A percentile compares a stretch with the other conserved stretches of the same genome.
Conservation (phyloP, 2,329 filamentous ascomycete species). For the Arthroderma sp. region DNA sequence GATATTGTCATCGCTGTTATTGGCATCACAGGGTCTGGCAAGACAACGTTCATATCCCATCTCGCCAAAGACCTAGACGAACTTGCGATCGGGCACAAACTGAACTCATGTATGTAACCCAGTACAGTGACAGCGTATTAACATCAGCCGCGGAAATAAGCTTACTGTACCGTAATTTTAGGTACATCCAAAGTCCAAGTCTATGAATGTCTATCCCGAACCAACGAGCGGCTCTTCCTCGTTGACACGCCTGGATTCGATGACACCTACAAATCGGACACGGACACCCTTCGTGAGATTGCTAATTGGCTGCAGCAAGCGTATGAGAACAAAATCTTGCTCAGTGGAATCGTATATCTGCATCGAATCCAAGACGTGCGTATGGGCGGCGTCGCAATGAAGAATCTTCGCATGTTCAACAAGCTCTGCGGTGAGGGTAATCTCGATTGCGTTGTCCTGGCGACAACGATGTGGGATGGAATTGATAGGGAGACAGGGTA, state of each 20-base stretch:
- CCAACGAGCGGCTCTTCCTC: slow-evolving; percentile 8
- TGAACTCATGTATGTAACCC: not conserved
- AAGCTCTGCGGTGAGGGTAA: slow-evolving; percentile 1
- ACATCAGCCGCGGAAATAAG: slow-evolving; percentile 12
- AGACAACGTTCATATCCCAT: slow-evolving; percentile 25
- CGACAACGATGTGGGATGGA: not conserved
- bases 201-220: no score
- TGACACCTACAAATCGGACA: slow-evolving; percentile 24
- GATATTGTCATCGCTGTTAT: slow-evolving; percentile 24
- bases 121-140: not conserved
- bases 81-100: not conserved
- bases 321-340: slow-evolving; percentile 9
- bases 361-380: slow-evolving; percentile 7
- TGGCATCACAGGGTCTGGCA: slow-evolving; percentile 30
- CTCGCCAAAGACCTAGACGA: not conserved
- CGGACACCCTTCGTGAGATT: slow-evolving; percentile 25
- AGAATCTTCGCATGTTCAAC: slow-evolving; percentile 23
- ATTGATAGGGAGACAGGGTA: not conserved
- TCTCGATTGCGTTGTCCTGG: not conserved
- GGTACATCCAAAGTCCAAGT: slow-evolving; percentile 9
- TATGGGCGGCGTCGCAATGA: slow-evolving; percentile 11
- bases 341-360: slow-evolving; percentile 10
- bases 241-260: slow-evolving; percentile 34
- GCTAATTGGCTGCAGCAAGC: slow-evolving; percentile 17
- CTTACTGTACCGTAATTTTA: slow-evolving; percentile 17